Conservation (phyloP, 2,329 filamentous ascomycete genomes). For the Penicillium expansum region DNA sequence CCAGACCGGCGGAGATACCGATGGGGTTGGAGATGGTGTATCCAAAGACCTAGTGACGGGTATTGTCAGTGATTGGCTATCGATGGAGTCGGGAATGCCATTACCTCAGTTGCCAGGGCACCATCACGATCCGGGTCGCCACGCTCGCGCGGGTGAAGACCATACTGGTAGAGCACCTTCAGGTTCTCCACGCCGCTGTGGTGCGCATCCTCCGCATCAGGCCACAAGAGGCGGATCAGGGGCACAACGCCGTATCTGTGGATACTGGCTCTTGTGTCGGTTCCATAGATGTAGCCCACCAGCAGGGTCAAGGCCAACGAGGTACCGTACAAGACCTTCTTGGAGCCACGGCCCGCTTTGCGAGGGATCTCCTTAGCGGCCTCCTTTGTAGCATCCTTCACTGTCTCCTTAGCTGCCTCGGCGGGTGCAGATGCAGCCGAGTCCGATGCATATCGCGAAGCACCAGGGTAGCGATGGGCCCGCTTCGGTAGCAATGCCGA, state of each 20-base stretch:
- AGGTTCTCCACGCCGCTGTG: slow-evolving; percentile 70
- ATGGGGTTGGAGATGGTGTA: slow-evolving; percentile 78
- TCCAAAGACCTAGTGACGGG: slow-evolving; percentile 63
- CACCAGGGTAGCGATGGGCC: slow-evolving; percentile 12
- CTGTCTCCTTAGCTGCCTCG: slow-evolving; percentile 15
- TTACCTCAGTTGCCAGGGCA: slow-evolving; percentile 52
- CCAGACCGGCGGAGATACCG: slow-evolving; percentile 90
- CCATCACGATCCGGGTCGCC: slow-evolving; percentile 56
- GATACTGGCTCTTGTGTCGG: slow-evolving; percentile 68
- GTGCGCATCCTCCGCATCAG: slow-evolving; percentile 78
- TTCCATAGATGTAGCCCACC: slow-evolving; percentile 65
- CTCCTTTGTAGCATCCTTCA: slow-evolving; percentile 14
- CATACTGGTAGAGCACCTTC: slow-evolving; percentile 68
- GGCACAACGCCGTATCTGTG: slow-evolving; percentile 64
- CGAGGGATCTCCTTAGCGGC: slow-evolving; percentile 27
- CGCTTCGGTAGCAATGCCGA: slow-evolving; percentile 18
- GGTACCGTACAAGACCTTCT: slow-evolving; percentile 45
- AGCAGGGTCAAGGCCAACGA: slow-evolving; percentile 50
- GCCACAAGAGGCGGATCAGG: slow-evolving; percentile 41
- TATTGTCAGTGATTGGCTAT: slow-evolving; percentile 1
- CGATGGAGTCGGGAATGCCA: neutral
- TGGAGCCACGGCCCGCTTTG: slow-evolving; percentile 29
- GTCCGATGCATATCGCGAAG: slow-evolving; percentile 25
- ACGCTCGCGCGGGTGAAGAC: slow-evolving; percentile 79
- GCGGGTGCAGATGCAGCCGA: slow-evolving; percentile 9